Evolutionary conservation across 2,329 filamentous ascomycete genomes (phyloP), one percentile per base, ranked within the genome.

Genomic region (Onygenales sp.): DNA sequence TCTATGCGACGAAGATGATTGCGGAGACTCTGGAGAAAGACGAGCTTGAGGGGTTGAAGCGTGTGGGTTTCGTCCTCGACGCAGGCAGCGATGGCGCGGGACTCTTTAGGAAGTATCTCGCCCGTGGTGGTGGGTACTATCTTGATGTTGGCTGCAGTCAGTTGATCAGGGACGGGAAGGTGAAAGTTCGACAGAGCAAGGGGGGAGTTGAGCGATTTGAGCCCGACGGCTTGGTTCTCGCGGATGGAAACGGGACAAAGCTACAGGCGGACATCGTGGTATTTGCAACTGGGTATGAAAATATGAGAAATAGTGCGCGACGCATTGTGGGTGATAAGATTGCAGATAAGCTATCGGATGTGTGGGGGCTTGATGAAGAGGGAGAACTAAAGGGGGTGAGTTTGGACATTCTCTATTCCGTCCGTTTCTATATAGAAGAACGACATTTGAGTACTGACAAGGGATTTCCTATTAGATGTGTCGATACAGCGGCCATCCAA

Each of bases 291-390:
- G 82, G 77, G 3, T 87, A 85, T 59, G 77, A 83, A 56, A 86
- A 85, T 62, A 89, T 88, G 84, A 73, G 75, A 9, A 82, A 79
- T 0, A 79, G 79, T 17, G 80, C 83, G 1, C 69, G 79, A n/a
- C 72, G 74, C 35, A 78, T 85, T 17, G 75, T 88, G 52, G 85
- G 84, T 0, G 76, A 83, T 33, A 73, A 77, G 14, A 72, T 87
- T 8, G 83, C 81, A 0, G 78, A 81, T 50, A 72, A 74, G 31
- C 75, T 83, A 4, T 70, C 71, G 2, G 80, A 43, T 58, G 76
- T 84, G 13, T 86, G 83, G 81, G 82, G 82, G 0, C 73, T 84
- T 54, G 80, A 85, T 58, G 64, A 70, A 36, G 75, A 78, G 53
- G 75, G 75, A 2, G 76, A 86, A 68, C 69, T 80, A 67, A 39